A percentile compares a stretch with the other conserved stretches of the same genome.
These are phyloP conservation scores for Pinus tabuliformis DNA, from an alignment of 75 land plant species.

Conservation along the genomic window DNA sequence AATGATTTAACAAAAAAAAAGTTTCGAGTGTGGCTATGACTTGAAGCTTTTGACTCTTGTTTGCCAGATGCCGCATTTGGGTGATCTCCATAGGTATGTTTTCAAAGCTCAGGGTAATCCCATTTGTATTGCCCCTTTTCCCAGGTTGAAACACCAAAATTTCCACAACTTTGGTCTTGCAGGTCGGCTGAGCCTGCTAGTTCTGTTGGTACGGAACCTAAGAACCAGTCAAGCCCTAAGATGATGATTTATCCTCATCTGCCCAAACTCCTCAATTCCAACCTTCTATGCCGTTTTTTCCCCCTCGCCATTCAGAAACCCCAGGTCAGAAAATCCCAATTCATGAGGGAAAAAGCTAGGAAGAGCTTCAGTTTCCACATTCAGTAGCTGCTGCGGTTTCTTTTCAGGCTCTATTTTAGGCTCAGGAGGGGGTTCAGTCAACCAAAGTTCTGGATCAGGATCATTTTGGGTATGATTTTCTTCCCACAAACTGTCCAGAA, in stretches of 20 bases:
- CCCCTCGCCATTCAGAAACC: neutral
- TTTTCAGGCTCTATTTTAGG: neutral
- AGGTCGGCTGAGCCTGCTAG: neutral
- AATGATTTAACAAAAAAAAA: too few relatives aligned
- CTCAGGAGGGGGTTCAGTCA: neutral
- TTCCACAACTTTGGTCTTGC: slow-evolving; percentile 7
- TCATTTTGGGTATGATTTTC: neutral
- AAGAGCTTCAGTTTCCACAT: neutral
- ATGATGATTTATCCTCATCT: neutral
- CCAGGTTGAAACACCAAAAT: neutral
- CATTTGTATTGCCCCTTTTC: neutral
- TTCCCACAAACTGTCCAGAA: neutral
- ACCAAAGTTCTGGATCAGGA: neutral
- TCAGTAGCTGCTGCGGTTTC: slow-evolving; percentile 4
- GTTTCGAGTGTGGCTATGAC: too few relatives aligned
- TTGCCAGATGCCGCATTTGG: too few relatives aligned
- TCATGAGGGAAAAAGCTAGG: neutral
- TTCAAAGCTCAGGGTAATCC: slow-evolving; percentile 4
- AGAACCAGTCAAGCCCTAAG: neutral
- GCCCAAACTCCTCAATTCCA: neutral
- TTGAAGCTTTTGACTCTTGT: too few relatives aligned
- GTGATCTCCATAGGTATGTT: neutral
- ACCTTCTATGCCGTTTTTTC: neutral
- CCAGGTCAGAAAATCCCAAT: neutral
- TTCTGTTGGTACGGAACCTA: neutral